Evolutionary conservation across 2,329 filamentous ascomycete genomes (phyloP), one percentile per base, ranked within the genome.

Genomic region (Epichloe hybrida): DNA sequence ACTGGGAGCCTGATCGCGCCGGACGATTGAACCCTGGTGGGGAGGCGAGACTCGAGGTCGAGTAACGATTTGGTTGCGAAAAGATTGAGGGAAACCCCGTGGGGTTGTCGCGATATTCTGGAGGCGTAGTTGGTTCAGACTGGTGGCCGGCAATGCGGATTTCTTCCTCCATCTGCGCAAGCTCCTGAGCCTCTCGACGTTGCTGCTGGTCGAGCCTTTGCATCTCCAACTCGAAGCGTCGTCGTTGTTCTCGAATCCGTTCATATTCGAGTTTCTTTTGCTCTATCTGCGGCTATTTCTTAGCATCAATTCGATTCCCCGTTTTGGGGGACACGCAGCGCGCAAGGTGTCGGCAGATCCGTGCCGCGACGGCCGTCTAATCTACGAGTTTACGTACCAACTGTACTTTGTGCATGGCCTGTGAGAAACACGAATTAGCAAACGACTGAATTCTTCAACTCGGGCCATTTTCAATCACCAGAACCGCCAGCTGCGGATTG

Each of bases 201-300:
- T 91, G 86, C 65, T 93, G 85, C 59, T 90, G 77, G 61, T 95
- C 89, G 55, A 96, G 76, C 59, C 88, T 80, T 65, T 90, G 86
- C 80, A 98, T 89, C 67, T 96, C 88, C 57, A 86, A 83, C 69
- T 97, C 89, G 61, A 95, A 95, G 44, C 86, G 82, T 56, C 88
- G 81, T 62, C 88, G 88, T 66, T 95, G 88, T 68, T 95, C 88
- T 57, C 88, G 81, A 60, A 97, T 83, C 62, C 84, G 83, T 67
- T 97, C 91, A 71, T 94, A 94, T 67, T 95, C 89, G 62, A 87
- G 74, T 62, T 89, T 88, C 70, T 95, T 95, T 70, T 93, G 93
- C 66, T 95, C 90, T 64, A 95, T 80, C 90, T 96, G 67, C 53
- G 37, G 23, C 9, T 2, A 3, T 8, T 2, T n/a, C 11, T 53